These are phyloP conservation scores for Rosellinia necatrix DNA, from an alignment of 2,329 filamentous ascomycete genomes.

Conservation along the genomic window DNA sequence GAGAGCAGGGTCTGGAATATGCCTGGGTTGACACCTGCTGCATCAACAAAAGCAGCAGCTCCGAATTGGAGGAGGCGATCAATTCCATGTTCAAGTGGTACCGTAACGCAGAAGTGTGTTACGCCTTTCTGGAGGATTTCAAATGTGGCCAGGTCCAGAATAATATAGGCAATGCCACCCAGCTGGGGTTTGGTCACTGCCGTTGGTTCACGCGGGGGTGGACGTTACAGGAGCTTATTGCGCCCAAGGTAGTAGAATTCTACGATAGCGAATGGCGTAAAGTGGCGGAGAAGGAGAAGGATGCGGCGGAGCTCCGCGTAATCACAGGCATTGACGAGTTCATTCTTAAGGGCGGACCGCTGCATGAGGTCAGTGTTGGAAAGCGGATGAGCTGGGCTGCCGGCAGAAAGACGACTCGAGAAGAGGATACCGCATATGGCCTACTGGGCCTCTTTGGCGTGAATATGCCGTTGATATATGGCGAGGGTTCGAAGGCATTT, in stretches of 20 bases:
- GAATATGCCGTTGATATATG: constrained; percentile 38
- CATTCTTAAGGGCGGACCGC: constrained; percentile 25
- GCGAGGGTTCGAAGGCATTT: constrained; percentile 35
- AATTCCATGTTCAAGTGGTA: constrained; percentile 36
- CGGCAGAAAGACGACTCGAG: constrained; percentile 29
- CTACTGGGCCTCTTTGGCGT: constrained; percentile 37
- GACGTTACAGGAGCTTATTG: constrained; percentile 36
- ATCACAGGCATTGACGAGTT: constrained; percentile 29
- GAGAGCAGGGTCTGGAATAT: constrained; percentile 24
- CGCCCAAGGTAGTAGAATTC: constrained; percentile 29
- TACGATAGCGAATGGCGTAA: constrained; percentile 29
- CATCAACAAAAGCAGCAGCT: constrained; percentile 34
- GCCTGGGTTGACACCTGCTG: constrained; percentile 35
- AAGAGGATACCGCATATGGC: constrained; percentile 38
- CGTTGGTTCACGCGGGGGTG: constrained; percentile 33
- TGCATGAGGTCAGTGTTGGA: constrained; percentile 29
- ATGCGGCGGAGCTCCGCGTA: constrained; percentile 27
- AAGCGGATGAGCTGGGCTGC: constrained; percentile 37
- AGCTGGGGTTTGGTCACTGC: constrained; percentile 21
- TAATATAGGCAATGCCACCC: constrained; percentile 24
- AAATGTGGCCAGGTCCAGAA: constrained; percentile 26
- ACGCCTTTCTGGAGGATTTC: constrained; percentile 30
- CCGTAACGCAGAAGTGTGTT: constrained; percentile 25
- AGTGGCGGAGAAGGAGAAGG: constrained; percentile 29
- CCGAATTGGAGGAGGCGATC: constrained; percentile 34